phyloP scores from a whole-genome alignment of 495 filamentous ascomycete species.

The Sporormia fimetaria region DNA sequence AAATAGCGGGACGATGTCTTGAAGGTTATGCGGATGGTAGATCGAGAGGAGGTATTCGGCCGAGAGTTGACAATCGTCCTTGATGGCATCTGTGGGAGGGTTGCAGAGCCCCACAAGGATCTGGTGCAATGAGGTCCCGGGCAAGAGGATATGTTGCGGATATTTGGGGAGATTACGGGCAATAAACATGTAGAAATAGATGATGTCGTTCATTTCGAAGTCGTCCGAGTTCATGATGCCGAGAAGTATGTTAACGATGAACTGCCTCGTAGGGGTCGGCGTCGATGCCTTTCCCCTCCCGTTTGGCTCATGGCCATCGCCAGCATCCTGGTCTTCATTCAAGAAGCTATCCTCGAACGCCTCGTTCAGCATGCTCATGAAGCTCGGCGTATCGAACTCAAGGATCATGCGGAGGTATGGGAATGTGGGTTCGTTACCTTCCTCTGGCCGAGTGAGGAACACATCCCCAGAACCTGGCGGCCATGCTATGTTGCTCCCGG shows the following conservation, averaged over 20 bases:
- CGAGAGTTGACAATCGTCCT: constrained; percentile 90
- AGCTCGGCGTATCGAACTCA: constrained; percentile 78
- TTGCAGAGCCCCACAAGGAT: constrained; percentile 74
- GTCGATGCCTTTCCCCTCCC: constrained; percentile 12
- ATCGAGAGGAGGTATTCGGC: constrained; percentile 88
- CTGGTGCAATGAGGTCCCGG: constrained; percentile 70
- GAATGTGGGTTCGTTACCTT: constrained; percentile 53
- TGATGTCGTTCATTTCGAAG: constrained; percentile 69
- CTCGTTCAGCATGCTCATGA: constrained; percentile 91
- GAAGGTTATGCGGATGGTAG: constrained; percentile 78
- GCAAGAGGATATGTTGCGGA: constrained; percentile 83
- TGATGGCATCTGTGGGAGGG: constrained; percentile 67
- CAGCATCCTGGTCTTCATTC: constrained; percentile 57
- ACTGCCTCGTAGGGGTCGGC: constrained; percentile 74
- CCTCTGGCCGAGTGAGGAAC: constrained; percentile 41
- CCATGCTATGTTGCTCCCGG: constrained; percentile 60
- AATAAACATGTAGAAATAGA: constrained; percentile 97
- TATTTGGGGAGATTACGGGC: constrained; percentile 94
- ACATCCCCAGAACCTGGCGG: constrained; percentile 44
- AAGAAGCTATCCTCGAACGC: constrained; percentile 93
- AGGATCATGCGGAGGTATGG: constrained; percentile 75
- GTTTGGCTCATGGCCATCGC: constrained; percentile 32
- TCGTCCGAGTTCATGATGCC: constrained; percentile 69
- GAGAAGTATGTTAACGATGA: constrained; percentile 75
- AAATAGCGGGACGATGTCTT: constrained; percentile 62